Evolutionary conservation across 495 filamentous ascomycete species (phyloP).

Genomic region (Hapsidospora chrysogenum): DNA sequence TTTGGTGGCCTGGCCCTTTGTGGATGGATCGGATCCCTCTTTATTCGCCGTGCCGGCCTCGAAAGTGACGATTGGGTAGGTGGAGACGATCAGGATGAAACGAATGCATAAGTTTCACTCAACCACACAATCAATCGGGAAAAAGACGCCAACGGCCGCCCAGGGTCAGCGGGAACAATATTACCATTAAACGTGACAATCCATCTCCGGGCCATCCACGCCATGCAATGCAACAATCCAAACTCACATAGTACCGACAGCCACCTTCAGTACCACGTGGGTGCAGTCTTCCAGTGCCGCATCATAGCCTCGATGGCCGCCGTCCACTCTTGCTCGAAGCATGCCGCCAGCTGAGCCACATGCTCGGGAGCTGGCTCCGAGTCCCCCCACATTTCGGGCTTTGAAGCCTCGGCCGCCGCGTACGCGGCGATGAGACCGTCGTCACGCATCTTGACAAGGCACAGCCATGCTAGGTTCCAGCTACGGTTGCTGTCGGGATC

Average conservation of each 20-base stretch:
- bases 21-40: slow-evolving; percentile 60
- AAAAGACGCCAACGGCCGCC: no score
- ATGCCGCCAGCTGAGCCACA: slow-evolving; percentile 39
- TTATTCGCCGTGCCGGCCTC: slow-evolving; percentile 47
- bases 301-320: slow-evolving; percentile 49
- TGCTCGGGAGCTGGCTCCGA: slow-evolving; percentile 34
- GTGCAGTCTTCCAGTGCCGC: slow-evolving; percentile 47
- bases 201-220: no score
- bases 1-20: slow-evolving; percentile 64
- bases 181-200: no score
- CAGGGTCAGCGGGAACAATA: no score
- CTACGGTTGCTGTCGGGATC: slow-evolving; percentile 50
- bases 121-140: no score
- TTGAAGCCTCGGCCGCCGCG: slow-evolving; percentile 39
- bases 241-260: no score
- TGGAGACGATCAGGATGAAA: slow-evolving; percentile 8
- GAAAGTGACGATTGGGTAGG: slow-evolving; percentile 29
- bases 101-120: slow-evolving; percentile 5
- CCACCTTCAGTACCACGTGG: slow-evolving; percentile 26
- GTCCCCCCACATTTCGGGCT: slow-evolving; percentile 61
- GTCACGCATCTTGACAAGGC: slow-evolving; percentile 47
- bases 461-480: slow-evolving; percentile 67
- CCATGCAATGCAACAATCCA: not conserved
- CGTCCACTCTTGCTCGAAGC: slow-evolving; percentile 52
- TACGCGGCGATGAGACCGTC: slow-evolving; percentile 43